Evolutionary conservation across 495 filamentous ascomycete species (phyloP).

Genomic region (Choiromyces venosus): DNA sequence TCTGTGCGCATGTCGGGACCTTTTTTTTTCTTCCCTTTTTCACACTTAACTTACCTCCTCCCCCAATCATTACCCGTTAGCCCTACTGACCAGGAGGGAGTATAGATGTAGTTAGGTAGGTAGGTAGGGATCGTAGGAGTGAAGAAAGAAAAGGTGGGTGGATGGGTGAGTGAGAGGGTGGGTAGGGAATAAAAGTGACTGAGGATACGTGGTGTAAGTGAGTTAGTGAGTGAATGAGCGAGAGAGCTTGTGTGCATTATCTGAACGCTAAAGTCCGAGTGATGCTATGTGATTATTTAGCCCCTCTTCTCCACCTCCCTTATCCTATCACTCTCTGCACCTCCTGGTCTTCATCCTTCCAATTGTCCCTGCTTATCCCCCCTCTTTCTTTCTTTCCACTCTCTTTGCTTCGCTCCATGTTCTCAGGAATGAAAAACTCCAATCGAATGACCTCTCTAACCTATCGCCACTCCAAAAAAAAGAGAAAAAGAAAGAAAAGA

Average conservation of each 20-base stretch:
- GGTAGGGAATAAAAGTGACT: background rate
- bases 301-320: background rate
- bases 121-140: background rate
- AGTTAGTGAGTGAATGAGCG: background rate
- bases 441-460: conserved; percentile 5
- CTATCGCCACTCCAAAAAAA: background rate
- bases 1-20: background rate
- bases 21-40: background rate
- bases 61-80: background rate
- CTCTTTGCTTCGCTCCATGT: background rate
- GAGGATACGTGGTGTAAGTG: background rate
- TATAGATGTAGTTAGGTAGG: background rate
- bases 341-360: background rate
- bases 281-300: background rate
- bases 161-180: background rate
- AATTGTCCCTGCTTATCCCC: background rate
- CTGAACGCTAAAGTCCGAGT: background rate
- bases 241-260: background rate
- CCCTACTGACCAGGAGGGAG: background rate
- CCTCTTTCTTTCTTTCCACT: background rate
- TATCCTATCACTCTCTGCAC: background rate
- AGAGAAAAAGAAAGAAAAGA: background rate
- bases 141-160: background rate
- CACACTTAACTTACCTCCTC: background rate
- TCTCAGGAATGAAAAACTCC: background rate